A percentile compares a stretch with the other conserved stretches of the same genome.
These are phyloP conservation scores for Yamadazyma sp. DNA, from an alignment of 805 yeast genomes.

Conservation along the genomic window DNA sequence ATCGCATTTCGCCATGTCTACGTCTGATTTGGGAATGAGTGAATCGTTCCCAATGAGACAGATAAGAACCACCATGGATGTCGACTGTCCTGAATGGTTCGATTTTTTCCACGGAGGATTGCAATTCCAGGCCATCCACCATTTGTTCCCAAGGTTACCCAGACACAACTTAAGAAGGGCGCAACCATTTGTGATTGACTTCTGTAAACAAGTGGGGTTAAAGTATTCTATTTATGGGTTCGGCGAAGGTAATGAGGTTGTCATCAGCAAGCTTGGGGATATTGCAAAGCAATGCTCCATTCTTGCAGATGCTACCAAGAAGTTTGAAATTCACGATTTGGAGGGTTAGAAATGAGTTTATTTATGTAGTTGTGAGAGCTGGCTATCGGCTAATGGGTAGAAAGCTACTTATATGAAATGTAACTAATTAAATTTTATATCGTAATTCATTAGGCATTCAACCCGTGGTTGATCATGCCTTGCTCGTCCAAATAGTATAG, in stretches of 20 bases:
- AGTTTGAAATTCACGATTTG: too few species aligned
- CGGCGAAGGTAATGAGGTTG: slow-evolving; percentile 70
- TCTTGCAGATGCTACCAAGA: slow-evolving; percentile 68
- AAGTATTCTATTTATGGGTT: slow-evolving; percentile 84
- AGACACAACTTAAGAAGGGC: slow-evolving; percentile 80
- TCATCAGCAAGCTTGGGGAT: slow-evolving; percentile 66
- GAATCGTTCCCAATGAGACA: slow-evolving; percentile 82
- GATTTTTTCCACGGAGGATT: slow-evolving; percentile 91
- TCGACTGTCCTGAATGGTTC: slow-evolving; percentile 89
- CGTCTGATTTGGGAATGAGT: slow-evolving; percentile 76
- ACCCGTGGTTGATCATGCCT: slow-evolving; percentile 27
- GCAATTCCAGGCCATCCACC: slow-evolving; percentile 90
- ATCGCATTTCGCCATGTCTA: slow-evolving; percentile 92
- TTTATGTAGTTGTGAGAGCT: too few species aligned
- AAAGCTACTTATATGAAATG: too few species aligned
- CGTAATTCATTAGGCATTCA: background rate
- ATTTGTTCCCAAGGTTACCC: slow-evolving; percentile 84
- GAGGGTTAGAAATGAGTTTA: too few species aligned
- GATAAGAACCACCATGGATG: slow-evolving; percentile 91
- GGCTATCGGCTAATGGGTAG: too few species aligned
- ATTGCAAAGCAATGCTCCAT: slow-evolving; percentile 78
- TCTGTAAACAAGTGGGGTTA: slow-evolving; percentile 75
- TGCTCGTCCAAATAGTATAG: slow-evolving; percentile 31
- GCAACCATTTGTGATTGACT: slow-evolving; percentile 69
- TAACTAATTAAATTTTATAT: too few species aligned